Percentiles rank a stretch among this genome's conserved stretches.
Evolutionary conservation across 2,329 filamentous ascomycete species (phyloP).

Genomic region (Mycogone perniciosa): DNA sequence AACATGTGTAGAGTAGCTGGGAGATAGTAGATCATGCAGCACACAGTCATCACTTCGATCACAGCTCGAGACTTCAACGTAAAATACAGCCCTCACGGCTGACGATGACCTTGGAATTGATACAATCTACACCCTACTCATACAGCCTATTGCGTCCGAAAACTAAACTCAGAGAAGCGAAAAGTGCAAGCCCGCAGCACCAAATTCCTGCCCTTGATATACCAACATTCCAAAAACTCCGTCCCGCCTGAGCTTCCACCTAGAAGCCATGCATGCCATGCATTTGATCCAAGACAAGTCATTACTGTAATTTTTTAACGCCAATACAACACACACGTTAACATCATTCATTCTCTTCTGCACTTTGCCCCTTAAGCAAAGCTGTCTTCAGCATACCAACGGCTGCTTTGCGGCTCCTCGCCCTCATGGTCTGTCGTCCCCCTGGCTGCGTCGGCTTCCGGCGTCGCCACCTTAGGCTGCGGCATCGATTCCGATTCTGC

Average conservation of each 20-base stretch:
- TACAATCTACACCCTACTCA: too few species aligned
- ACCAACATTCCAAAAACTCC: not conserved
- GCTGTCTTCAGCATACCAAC: constrained; percentile 33
- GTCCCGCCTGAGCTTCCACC: not conserved
- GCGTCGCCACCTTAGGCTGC: constrained; percentile 1
- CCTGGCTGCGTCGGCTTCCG: not conserved
- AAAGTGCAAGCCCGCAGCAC: too few species aligned
- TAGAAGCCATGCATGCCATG: not conserved
- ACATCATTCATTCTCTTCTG: not conserved
- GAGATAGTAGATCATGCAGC: too few species aligned
- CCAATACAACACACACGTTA: not conserved
- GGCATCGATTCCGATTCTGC: constrained; percentile 15
- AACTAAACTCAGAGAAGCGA: too few species aligned
- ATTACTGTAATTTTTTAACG: not conserved
- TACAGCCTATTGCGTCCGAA: too few species aligned
- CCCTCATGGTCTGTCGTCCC: not conserved
- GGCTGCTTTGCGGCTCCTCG: constrained; percentile 18
- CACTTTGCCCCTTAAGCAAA: constrained; percentile 27
- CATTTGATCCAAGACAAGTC: not conserved
- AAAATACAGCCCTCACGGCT: too few species aligned
- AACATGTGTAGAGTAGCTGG: too few species aligned
- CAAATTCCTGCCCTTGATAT: too few species aligned
- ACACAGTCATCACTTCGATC: too few species aligned
- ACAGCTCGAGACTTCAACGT: too few species aligned
- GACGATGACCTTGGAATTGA: too few species aligned